Evolutionary conservation across 805 yeast genomes (phyloP).

Genomic region (Metschnikowia chrysomelidarum): DNA sequence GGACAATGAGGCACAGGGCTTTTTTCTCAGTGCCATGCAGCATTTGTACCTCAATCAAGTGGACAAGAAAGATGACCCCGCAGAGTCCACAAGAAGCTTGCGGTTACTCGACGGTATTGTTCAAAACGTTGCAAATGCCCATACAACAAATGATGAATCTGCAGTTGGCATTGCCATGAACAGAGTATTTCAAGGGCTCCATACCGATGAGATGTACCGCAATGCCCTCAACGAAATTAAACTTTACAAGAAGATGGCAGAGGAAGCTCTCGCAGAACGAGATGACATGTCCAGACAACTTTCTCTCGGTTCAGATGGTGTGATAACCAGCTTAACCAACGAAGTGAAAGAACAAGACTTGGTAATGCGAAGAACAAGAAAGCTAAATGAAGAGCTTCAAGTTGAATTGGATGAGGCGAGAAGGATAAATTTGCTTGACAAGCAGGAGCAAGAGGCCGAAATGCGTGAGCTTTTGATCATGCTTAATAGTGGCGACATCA

Average conservation of each 20-base stretch:
- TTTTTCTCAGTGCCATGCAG: conserved; percentile 61
- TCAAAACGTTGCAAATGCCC: conserved; percentile 56
- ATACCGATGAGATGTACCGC: conserved; percentile 83
- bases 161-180: conserved; percentile 75
- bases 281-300: conserved; percentile 64
- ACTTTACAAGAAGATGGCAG: conserved; percentile 23
- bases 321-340: conserved; percentile 55
- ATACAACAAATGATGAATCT: conserved; percentile 45
- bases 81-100: conserved; percentile 49
- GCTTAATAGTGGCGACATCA: conserved; percentile 47
- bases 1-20: conserved; percentile 58
- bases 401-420: conserved; percentile 63
- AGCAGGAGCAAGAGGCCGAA: conserved; percentile 74
- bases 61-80: conserved; percentile 47
- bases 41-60: conserved; percentile 57
- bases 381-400: conserved; percentile 59
- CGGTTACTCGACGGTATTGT: conserved; percentile 64
- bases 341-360: conserved; percentile 64
- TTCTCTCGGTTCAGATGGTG: conserved; percentile 73
- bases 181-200: conserved; percentile 63
- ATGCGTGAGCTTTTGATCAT: conserved; percentile 69
- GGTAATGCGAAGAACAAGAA: conserved; percentile 56
- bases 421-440: conserved; percentile 57
- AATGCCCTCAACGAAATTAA: conserved; percentile 48
- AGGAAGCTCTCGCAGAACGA: conserved; percentile 33